Base-by-base conservation (phyloP, 768 basidiomycete genomes). In the Mycena belliarum region DNA sequence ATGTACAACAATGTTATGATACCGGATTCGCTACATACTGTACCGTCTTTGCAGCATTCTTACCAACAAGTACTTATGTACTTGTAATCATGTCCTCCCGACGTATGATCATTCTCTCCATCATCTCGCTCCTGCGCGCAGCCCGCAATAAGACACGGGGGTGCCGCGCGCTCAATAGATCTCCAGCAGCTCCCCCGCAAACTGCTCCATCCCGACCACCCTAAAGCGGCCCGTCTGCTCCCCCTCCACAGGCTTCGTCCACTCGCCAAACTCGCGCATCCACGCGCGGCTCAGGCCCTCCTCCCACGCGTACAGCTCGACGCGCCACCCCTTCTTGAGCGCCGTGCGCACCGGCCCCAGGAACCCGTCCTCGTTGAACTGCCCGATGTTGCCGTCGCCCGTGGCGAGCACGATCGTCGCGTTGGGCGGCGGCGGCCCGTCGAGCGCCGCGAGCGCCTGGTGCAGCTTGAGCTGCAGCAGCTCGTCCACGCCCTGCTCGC, bases 401-500 rank as follows among this genome's bases (percentile, higher is more conserved):
- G 95, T 97, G 1, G 93, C 95, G 41, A 98, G 82, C 43, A 97
- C 88, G 64, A 97, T 90, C 20, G 91, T 93, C 14, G 86, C 82
- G 3, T 84, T 82, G 12, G 75, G 66, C 0, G 86, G 86, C 2
- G 83, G 85, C 1, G 80, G 77, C 16, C 76, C 75, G 60, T 92
- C 89, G 8, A 82, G 79, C 42, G 82, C 84, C 11, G 88, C 86
- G 49, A 98, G 77, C 12, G 88, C 88, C 69, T 95, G 93, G 63
- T 95, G 87, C 28, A 98, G 78, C 70, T 98, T 97, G 56, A 98
- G 79, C 72, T 97, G 95, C 48, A 98, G 74, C 24, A 97, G 79
- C 73, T 98, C 95, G 69, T 98, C 95, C 3, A 98, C 95, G 12
- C 93, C 94, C 72, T 98, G 95, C 67, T 95, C 93, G 55, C 91